Evolutionary conservation across 257 asterid species (phyloP), one percentile per base, ranked within the genome.

Genomic region (Prunella vulgaris): DNA sequence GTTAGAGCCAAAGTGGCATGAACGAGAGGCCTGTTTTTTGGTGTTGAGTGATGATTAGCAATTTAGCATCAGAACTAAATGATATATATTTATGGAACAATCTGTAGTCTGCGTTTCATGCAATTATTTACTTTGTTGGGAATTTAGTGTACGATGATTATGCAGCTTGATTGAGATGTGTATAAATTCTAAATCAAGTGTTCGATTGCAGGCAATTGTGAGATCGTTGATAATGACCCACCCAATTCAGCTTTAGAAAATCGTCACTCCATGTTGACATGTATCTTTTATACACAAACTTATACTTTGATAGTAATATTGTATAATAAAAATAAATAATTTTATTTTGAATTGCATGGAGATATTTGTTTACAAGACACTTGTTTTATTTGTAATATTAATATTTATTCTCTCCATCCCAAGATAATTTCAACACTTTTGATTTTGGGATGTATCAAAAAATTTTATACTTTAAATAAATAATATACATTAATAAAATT

Each of bases 21-120:
- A 30, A 73, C 46, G 46, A 62, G 71, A 68, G 56, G 48, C 13
- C 53, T 72, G 57, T 42, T 73, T 46, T 75, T 35, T 35, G 53
- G 17, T 67, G 46, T 18, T 48, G 46, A 40, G 15, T 35, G 48
- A 60, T 60, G 65, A 74, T 74, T 46, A 46, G 53, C 53, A n/a
- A 63, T 67, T 74, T 46, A 46, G 53, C 53, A n/a, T 46, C 20
- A 46, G 21, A 46, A 46, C 53, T 46, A n/a, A 15, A 46, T n/a
- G 53, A n/a, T 46, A 46, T 46, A 15, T 38, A 48, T 65, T 60
- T 46, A 22, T 28, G 73, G 59, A 37, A 33, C 46, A 15, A 2
- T 32, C 57, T 40, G 3, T 48, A 10, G 35, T 65, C 42, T 30
- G 28, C 49, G 27, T 46, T 59, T 60, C 69, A 10, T 51, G 49